phyloP scores from a whole-genome alignment of 2,329 filamentous ascomycete genomes.

The Parastagonospora avenae region DNA sequence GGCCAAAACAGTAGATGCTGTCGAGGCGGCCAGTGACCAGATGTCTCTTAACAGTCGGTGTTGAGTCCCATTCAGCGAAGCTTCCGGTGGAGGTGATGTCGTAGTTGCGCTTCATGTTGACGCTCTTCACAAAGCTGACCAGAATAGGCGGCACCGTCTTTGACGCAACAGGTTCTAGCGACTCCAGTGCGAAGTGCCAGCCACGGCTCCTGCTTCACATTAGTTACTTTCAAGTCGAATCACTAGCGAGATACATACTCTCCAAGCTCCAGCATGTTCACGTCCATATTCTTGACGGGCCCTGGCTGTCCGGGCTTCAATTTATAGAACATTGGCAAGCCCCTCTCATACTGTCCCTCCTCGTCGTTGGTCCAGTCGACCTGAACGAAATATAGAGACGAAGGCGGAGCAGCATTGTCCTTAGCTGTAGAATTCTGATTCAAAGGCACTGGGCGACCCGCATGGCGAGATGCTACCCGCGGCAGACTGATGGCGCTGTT shows the following conservation, averaged over 20 bases:
- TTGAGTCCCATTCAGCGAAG: slow-evolving; percentile 27
- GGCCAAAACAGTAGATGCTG: slow-evolving; percentile 37
- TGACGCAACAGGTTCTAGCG: slow-evolving; percentile 20
- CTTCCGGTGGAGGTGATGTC: slow-evolving; percentile 12
- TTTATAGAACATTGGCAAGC: slow-evolving; percentile 25
- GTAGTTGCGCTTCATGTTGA: slow-evolving; percentile 22
- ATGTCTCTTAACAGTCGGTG: slow-evolving; percentile 16
- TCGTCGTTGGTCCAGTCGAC: slow-evolving; percentile 41
- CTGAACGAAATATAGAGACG: slow-evolving; percentile 28
- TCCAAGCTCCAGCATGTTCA: slow-evolving; percentile 41
- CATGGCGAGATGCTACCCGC: slow-evolving; percentile 7
- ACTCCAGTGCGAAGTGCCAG: slow-evolving; percentile 40
- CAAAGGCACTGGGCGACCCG: slow-evolving; percentile 11
- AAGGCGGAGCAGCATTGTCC: neutral
- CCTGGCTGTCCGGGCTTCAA: slow-evolving; percentile 16
- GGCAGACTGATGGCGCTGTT: slow-evolving; percentile 10
- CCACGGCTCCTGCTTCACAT: slow-evolving; percentile 23
- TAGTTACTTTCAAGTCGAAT: slow-evolving; percentile 26
- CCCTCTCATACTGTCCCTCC: slow-evolving; percentile 38
- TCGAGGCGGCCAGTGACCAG: slow-evolving; percentile 25
- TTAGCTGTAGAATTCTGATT: neutral
- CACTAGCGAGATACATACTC: slow-evolving; percentile 22
- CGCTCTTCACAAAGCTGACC: slow-evolving; percentile 24
- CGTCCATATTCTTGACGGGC: slow-evolving; percentile 32
- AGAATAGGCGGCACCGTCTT: slow-evolving; percentile 29